Conservation (phyloP, 306 rosid genomes). For the Betula pendula region DNA sequence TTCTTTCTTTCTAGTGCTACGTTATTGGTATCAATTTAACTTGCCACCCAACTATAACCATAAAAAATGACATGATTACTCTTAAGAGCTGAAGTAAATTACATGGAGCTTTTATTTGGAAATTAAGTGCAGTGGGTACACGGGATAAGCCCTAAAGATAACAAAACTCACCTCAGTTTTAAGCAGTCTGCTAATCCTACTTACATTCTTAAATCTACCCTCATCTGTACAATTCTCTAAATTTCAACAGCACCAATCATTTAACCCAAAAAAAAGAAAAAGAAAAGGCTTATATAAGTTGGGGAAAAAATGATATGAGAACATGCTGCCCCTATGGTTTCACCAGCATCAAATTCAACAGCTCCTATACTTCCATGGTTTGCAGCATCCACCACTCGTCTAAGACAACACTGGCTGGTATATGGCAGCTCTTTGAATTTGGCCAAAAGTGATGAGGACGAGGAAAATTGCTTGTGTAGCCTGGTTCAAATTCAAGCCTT, state of each 20-base stretch:
- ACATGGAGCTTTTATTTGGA: constrained; percentile 36
- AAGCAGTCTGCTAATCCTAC: constrained; percentile 40
- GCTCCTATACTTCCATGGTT: constrained; percentile 17
- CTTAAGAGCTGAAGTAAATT: constrained; percentile 14
- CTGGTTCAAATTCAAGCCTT: constrained; percentile 53
- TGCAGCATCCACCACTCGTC: constrained; percentile 30
- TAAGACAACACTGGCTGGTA: constrained; percentile 19
- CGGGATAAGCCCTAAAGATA: constrained; percentile 26
- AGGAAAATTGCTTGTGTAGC: constrained; percentile 10
- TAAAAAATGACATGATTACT: not conserved
- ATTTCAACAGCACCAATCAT: constrained; percentile 42
- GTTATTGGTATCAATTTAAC: no score
- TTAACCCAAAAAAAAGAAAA: constrained; percentile 10
- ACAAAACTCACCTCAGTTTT: constrained; percentile 38
- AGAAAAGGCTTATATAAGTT: constrained; percentile 23
- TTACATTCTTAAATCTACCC: constrained; percentile 45
- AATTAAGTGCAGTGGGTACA: constrained; percentile 35
- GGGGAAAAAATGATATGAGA: constrained; percentile 11
- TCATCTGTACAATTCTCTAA: constrained; percentile 66
- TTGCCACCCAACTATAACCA: no score
- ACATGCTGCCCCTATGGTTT: constrained; percentile 29
- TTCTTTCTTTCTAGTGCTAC: no score
- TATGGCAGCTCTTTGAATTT: constrained; percentile 2
- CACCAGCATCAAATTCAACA: constrained; percentile 31
- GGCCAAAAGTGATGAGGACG: constrained; percentile 23